These are phyloP conservation scores for Delonix regia DNA, from an alignment of 306 rosid species.

Conservation along the genomic window DNA sequence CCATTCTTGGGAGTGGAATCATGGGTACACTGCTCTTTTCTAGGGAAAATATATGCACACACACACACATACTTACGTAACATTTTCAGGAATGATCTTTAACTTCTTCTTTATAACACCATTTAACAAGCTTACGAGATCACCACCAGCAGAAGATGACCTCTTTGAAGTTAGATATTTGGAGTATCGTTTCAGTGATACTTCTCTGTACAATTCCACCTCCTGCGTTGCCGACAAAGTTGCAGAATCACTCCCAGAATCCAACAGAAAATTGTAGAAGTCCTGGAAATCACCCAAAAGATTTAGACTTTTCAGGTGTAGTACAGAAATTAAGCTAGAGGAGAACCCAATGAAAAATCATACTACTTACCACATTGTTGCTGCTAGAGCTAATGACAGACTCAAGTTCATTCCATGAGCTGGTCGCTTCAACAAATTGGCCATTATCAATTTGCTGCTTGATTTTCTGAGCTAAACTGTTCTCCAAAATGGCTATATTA, in stretches of 20 bases:
- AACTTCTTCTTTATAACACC: slow-evolving; percentile 77
- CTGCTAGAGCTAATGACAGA: slow-evolving; percentile 34
- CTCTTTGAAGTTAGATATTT: slow-evolving; percentile 56
- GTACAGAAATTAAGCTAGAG: not conserved
- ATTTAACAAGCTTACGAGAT: slow-evolving; percentile 59
- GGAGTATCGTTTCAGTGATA: slow-evolving; percentile 49
- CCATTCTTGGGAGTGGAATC: not conserved
- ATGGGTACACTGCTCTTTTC: not conserved
- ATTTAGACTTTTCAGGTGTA: not conserved
- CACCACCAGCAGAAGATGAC: slow-evolving; percentile 51
- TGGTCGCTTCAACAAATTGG: slow-evolving; percentile 60
- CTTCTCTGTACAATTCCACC: slow-evolving; percentile 30
- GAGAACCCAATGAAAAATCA: slow-evolving; percentile 23
- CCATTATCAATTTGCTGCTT: slow-evolving; percentile 63
- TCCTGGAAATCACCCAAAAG: slow-evolving; percentile 52
- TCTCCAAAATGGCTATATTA: slow-evolving; percentile 34
- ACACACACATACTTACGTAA: slow-evolving; percentile 53
- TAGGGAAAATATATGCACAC: too few species aligned
- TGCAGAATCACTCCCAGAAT: slow-evolving; percentile 44
- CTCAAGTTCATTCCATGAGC: slow-evolving; percentile 70
- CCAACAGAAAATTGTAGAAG: slow-evolving; percentile 73
- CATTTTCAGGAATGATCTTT: slow-evolving; percentile 67
- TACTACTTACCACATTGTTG: slow-evolving; percentile 66
- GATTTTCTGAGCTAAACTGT: slow-evolving; percentile 72
- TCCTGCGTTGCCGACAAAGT: slow-evolving; percentile 39